phyloP scores from a whole-genome alignment of 176 grass and related monocot species.

The Cenchrus americanus region DNA sequence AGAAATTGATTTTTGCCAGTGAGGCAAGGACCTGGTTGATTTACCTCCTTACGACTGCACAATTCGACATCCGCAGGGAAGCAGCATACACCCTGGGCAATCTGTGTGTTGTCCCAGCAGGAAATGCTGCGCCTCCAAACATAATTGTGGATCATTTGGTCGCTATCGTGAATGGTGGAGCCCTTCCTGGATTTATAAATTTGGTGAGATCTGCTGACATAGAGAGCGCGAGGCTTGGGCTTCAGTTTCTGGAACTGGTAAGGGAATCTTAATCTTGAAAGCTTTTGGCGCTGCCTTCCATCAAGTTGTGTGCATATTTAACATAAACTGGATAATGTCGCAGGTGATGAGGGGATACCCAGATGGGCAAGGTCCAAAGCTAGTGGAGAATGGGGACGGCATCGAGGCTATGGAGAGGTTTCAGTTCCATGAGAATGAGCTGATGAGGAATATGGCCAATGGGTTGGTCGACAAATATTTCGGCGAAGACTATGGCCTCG shows the following conservation, averaged over 20 bases:
- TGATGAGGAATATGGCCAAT: slow-evolving; percentile 96
- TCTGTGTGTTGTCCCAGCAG: slow-evolving; percentile 74
- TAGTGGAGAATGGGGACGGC: slow-evolving; percentile 83
- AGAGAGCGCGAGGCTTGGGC: slow-evolving; percentile 81
- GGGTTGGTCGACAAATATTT: slow-evolving; percentile 88
- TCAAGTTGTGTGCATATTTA: neutral
- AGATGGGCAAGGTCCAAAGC: slow-evolving; percentile 70
- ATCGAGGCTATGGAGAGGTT: slow-evolving; percentile 97
- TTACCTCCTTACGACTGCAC: slow-evolving; percentile 56
- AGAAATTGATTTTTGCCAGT: slow-evolving; percentile 77
- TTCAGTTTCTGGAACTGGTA: slow-evolving; percentile 96
- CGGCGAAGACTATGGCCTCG: slow-evolving; percentile 79
- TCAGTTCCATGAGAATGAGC: slow-evolving; percentile 95
- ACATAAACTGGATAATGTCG: slow-evolving; percentile 16
- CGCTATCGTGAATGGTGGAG: slow-evolving; percentile 66
- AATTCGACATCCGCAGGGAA: slow-evolving; percentile 93
- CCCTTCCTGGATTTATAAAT: slow-evolving; percentile 79
- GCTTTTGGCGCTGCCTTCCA: neutral
- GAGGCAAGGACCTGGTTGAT: slow-evolving; percentile 67
- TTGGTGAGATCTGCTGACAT: slow-evolving; percentile 88
- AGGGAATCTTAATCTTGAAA: neutral
- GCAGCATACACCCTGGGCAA: slow-evolving; percentile 86
- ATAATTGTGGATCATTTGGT: slow-evolving; percentile 71
- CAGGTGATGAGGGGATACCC: slow-evolving; percentile 93
- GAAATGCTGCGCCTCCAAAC: slow-evolving; percentile 45